Evolutionary conservation across 441 rosid species (phyloP).

Genomic region (Erodium trifolium): DNA sequence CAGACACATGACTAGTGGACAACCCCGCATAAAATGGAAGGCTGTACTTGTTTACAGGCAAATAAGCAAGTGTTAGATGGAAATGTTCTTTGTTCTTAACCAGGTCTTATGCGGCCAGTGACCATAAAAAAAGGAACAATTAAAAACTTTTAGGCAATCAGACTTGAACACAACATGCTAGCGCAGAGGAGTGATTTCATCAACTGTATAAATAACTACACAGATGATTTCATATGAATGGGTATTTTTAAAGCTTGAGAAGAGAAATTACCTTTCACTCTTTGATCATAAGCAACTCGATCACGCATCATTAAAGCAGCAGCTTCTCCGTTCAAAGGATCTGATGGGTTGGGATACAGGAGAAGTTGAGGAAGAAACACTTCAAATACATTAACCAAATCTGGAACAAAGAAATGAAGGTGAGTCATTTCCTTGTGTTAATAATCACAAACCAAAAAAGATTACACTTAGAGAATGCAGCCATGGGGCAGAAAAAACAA

Average conservation of each 20-base stretch:
- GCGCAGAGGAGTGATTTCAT: not conserved
- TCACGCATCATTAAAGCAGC: slow-evolving; percentile 91
- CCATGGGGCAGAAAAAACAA: slow-evolving; percentile 1
- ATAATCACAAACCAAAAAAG: slow-evolving; percentile 8
- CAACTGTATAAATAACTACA: not conserved
- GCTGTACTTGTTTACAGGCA: not conserved
- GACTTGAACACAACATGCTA: not conserved
- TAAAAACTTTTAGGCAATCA: not conserved
- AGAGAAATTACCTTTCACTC: slow-evolving; percentile 59
- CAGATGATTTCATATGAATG: not conserved
- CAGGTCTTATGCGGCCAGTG: too few species aligned
- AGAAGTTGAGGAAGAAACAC: slow-evolving; percentile 96
- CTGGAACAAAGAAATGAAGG: slow-evolving; percentile 23
- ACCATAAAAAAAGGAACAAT: not conserved
- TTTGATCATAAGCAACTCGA: slow-evolving; percentile 61
- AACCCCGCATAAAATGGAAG: not conserved
- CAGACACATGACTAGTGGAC: too few species aligned
- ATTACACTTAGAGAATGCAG: slow-evolving; percentile 5
- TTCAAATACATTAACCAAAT: slow-evolving; percentile 89
- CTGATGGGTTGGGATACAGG: slow-evolving; percentile 81
- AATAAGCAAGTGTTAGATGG: not conserved
- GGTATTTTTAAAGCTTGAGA: too few species aligned
- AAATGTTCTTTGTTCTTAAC: not conserved
- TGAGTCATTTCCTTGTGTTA: slow-evolving; percentile 18
- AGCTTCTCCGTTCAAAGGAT: slow-evolving; percentile 94